A percentile compares a stretch with the other conserved stretches of the same genome.
Evolutionary conservation across 2,329 filamentous ascomycete genomes (phyloP).

Genomic region (Elsinoe necatrix): DNA sequence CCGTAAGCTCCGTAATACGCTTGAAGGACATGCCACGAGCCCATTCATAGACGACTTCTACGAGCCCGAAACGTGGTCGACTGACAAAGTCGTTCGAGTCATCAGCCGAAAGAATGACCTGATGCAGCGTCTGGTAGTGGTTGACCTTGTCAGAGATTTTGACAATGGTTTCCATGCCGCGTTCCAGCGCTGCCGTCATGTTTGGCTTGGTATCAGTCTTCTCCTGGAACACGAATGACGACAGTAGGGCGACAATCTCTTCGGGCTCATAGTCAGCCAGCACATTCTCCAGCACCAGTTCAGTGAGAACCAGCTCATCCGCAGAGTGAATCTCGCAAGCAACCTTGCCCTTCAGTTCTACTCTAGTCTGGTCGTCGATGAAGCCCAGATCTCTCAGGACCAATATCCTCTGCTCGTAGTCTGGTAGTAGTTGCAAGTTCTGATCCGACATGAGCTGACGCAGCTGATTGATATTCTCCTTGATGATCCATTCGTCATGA

Average conservation of each 20-base stretch:
- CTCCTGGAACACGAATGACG: conserved; percentile 94
- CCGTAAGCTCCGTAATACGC: conserved; percentile 90
- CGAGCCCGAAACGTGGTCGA: conserved; percentile 79
- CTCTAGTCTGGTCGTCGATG: conserved; percentile 76
- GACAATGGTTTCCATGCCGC: conserved; percentile 76
- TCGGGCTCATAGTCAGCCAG: conserved; percentile 91
- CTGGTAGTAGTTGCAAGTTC: conserved; percentile 87
- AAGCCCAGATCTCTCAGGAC: conserved; percentile 89
- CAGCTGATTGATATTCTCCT: conserved; percentile 82
- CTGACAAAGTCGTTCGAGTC: conserved; percentile 89
- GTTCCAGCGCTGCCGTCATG: conserved; percentile 71
- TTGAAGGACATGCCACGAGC: conserved; percentile 96
- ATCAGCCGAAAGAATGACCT: conserved; percentile 83
- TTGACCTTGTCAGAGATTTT: conserved; percentile 90
- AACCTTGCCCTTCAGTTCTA: conserved; percentile 95
- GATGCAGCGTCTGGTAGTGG: conserved; percentile 75
- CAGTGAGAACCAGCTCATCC: conserved; percentile 90
- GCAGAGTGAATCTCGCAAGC: conserved; percentile 97
- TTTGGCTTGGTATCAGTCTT: conserved; percentile 78
- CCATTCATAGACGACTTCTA: conserved; percentile 99
- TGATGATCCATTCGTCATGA: conserved; percentile 92
- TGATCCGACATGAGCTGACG: conserved; percentile 89
- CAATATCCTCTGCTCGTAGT: conserved; percentile 90
- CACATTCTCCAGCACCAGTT: conserved; percentile 93
- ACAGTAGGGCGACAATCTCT: conserved; percentile 90